These are phyloP conservation scores for Beauveria rudraprayagi DNA, from an alignment of 2,329 filamentous ascomycete species.

Conservation along the genomic window DNA sequence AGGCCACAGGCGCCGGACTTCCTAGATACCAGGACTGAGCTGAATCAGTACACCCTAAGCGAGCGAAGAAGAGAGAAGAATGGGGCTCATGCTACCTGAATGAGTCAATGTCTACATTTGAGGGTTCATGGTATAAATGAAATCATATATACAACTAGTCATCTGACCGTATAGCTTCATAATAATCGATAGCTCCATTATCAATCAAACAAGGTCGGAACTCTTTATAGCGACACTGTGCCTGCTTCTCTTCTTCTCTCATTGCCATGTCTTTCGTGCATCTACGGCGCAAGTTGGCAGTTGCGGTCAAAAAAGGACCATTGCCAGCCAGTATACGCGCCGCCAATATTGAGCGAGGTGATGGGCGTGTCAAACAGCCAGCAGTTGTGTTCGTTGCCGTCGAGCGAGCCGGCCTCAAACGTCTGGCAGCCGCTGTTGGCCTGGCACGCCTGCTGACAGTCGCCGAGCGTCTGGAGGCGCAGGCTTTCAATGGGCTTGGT, in stretches of 20 bases:
- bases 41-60: too few relatives aligned
- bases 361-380: conserved; percentile 6
- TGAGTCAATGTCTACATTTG: background rate
- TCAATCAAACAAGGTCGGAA: background rate
- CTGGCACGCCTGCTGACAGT: conserved; percentile 3
- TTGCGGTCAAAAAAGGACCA: conserved; percentile 7
- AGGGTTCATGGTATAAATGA: background rate
- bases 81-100: background rate
- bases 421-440: background rate
- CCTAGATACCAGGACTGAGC: conserved; percentile 7
- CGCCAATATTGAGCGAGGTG: background rate
- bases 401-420: conserved; percentile 4
- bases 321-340: background rate
- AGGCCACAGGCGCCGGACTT: conserved; percentile 24
- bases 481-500: conserved; percentile 2
- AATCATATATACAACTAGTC: background rate
- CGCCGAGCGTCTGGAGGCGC: background rate
- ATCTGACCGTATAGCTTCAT: background rate
- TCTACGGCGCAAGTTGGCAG: background rate
- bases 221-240: background rate
- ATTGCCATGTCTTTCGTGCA: background rate
- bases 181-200: background rate
- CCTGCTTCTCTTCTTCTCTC: background rate
- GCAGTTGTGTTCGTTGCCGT: conserved; percentile 9
- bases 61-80: too few relatives aligned